Conservation (phyloP, 257 asterid genomes). For the Schizonepeta tenuifolia region DNA sequence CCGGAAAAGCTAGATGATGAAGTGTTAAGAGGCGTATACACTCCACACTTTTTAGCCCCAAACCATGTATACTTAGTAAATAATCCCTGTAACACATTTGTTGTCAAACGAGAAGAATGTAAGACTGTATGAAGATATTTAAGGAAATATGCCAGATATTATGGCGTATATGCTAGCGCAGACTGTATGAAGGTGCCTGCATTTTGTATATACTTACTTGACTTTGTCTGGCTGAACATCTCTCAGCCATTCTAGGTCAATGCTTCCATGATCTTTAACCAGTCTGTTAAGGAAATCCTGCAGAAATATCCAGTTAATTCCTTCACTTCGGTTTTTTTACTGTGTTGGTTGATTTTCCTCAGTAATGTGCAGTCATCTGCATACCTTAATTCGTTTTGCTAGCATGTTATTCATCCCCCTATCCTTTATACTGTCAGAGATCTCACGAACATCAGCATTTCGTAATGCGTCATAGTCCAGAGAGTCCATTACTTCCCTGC, state of each 20-base stretch:
- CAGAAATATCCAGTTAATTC: slow-evolving; percentile 39
- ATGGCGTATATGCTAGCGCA: slow-evolving; percentile 8
- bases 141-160: background rate
- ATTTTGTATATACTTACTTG: slow-evolving; percentile 53
- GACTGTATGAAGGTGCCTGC: background rate
- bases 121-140: background rate
- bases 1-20: slow-evolving; percentile 86
- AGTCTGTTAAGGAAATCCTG: slow-evolving; percentile 81
- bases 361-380: background rate
- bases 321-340: slow-evolving; percentile 9
- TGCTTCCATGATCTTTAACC: slow-evolving; percentile 67
- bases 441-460: slow-evolving; percentile 56
- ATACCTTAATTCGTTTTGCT: slow-evolving; percentile 82
- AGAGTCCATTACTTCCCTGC: slow-evolving; percentile 67
- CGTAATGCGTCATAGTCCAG: slow-evolving; percentile 72
- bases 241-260: slow-evolving; percentile 88
- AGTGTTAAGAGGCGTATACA: slow-evolving; percentile 83
- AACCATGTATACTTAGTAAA: slow-evolving; percentile 69
- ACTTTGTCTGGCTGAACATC: slow-evolving; percentile 72
- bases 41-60: slow-evolving; percentile 86
- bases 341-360: slow-evolving; percentile 15
- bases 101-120: slow-evolving; percentile 26
- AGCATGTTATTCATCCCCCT: slow-evolving; percentile 75
- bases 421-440: slow-evolving; percentile 57
- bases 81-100: slow-evolving; percentile 64